A percentile compares a stretch with the other conserved stretches of the same genome.
phyloP scores from a whole-genome alignment of 495 filamentous ascomycete genomes.

The Penicillium cataractarum region DNA sequence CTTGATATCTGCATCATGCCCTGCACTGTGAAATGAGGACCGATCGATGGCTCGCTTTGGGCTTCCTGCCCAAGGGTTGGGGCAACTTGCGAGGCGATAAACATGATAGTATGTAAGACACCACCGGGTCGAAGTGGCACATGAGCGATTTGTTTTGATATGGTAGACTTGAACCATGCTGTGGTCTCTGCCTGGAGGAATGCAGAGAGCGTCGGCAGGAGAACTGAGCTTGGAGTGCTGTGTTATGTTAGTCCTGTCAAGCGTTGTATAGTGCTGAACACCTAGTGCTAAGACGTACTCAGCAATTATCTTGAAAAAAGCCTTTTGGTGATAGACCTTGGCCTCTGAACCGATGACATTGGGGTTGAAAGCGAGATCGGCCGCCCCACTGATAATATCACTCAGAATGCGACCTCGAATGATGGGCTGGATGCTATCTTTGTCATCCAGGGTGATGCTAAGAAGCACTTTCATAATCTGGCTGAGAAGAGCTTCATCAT shows the following conservation, averaged over 20 bases:
- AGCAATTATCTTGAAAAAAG: slow-evolving; percentile 43
- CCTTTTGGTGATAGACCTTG: slow-evolving; percentile 28
- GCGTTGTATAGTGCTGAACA: neutral
- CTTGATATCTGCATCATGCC: slow-evolving; percentile 67
- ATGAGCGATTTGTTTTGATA: slow-evolving; percentile 59
- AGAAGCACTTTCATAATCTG: slow-evolving; percentile 33
- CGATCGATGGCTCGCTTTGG: slow-evolving; percentile 41
- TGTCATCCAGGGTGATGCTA: slow-evolving; percentile 36
- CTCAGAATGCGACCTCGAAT: slow-evolving; percentile 49
- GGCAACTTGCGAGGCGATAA: slow-evolving; percentile 64
- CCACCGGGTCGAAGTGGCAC: slow-evolving; percentile 68
- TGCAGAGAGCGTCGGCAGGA: slow-evolving; percentile 50
- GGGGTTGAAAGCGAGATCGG: slow-evolving; percentile 48
- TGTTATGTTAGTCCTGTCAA: slow-evolving; percentile 22
- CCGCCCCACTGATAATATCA: slow-evolving; percentile 46
- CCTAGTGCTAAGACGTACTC: slow-evolving; percentile 39
- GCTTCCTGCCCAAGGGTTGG: slow-evolving; percentile 46
- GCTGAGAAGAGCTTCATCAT: slow-evolving; percentile 37
- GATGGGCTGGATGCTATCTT: slow-evolving; percentile 44
- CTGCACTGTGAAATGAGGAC: slow-evolving; percentile 71
- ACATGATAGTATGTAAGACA: slow-evolving; percentile 70
- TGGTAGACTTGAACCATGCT: slow-evolving; percentile 49
- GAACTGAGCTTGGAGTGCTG: slow-evolving; percentile 45
- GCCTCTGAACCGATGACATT: slow-evolving; percentile 22
- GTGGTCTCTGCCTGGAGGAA: slow-evolving; percentile 51